These are phyloP conservation scores for Alternaria ethzedia DNA, from an alignment of 2,329 filamentous ascomycete genomes.

Conservation along the genomic window DNA sequence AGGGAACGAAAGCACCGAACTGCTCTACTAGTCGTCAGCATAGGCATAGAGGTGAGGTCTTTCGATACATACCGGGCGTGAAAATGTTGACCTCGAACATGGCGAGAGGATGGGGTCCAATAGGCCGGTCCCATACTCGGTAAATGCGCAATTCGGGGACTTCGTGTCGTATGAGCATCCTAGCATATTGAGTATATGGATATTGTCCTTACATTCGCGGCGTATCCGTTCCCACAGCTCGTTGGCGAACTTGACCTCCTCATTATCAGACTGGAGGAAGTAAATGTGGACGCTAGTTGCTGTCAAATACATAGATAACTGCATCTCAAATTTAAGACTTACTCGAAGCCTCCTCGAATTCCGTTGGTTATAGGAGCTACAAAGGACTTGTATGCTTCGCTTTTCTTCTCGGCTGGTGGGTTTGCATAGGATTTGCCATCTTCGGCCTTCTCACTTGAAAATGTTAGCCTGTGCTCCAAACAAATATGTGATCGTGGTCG, in stretches of 20 bases:
- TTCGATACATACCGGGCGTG: constrained; percentile 60
- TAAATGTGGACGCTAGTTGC: constrained; percentile 73
- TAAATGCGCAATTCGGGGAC: constrained; percentile 88
- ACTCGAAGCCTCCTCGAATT: constrained; percentile 75
- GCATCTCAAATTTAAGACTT: not conserved
- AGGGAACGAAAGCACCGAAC: constrained; percentile 87
- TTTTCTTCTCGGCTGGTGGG: constrained; percentile 64
- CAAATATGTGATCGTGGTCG: not conserved
- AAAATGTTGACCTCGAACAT: constrained; percentile 96
- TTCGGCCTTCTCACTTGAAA: constrained; percentile 61
- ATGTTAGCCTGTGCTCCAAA: constrained; percentile 10
- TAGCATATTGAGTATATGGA: not conserved
- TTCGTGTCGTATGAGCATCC: constrained; percentile 43
- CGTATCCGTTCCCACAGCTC: constrained; percentile 80
- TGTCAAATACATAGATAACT: not conserved
- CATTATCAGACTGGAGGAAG: constrained; percentile 68
- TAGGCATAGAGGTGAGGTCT: not conserved
- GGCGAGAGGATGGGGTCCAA: constrained; percentile 81
- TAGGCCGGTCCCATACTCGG: constrained; percentile 73
- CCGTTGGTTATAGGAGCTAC: constrained; percentile 70
- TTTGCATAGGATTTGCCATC: constrained; percentile 83
- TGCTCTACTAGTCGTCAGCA: constrained; percentile 58
- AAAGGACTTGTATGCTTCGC: constrained; percentile 74
- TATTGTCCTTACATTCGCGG: constrained; percentile 70
- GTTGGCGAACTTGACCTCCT: constrained; percentile 70